Base-by-base conservation (phyloP, 352 stramenopile genomes). In the Phytophthora pluvialis region DNA sequence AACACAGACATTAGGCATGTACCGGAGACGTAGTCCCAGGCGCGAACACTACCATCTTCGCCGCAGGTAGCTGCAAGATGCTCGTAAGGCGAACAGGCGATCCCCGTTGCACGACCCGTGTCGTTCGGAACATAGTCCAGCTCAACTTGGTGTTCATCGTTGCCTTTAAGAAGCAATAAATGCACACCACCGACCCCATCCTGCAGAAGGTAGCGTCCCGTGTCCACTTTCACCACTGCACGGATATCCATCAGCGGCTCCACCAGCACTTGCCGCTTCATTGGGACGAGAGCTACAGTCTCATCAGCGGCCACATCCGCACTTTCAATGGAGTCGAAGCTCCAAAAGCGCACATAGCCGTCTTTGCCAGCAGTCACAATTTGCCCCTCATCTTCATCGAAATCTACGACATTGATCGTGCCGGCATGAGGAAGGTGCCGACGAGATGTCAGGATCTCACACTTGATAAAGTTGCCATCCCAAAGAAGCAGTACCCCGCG, bases 401-500 rank as follows among this genome's bases (percentile, higher is more conserved):
- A 87, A 25, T 88, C 70, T 5, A 95, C 83, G 26, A 93, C 88
- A 28, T 80, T 90, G 42, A 98, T 84, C 13, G 69, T 70, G 0
- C 83, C 88, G 3, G 66, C 56, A 56, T 98, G 92, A 13, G 88
- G 86, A 7, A 85, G n/a, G 16, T 92, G 70, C 9, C 81, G 73
- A 2, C 81, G 83, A 2, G 76, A 82, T 15, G 82, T 90, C 16
- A 88, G 60, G 44, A 98, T 78, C 55, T 96, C 87, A 55, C 89
- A 98, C 79, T 98, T 98, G 65, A 98, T 98, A 57, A 98, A 98
- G 64, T 98, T 93, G 9, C 94, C 95, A 44, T 98, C 95, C 95
- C 95, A 98, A 10, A 98, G 72, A 29, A 98, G 64, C 29, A 98
- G 66, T 33, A 89, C 78, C 16, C 92, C 92, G 13, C 79, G 79